phyloP scores from a whole-genome alignment of 1,284 basidiomycete genomes.

The Ceratobasidium sp. region DNA sequence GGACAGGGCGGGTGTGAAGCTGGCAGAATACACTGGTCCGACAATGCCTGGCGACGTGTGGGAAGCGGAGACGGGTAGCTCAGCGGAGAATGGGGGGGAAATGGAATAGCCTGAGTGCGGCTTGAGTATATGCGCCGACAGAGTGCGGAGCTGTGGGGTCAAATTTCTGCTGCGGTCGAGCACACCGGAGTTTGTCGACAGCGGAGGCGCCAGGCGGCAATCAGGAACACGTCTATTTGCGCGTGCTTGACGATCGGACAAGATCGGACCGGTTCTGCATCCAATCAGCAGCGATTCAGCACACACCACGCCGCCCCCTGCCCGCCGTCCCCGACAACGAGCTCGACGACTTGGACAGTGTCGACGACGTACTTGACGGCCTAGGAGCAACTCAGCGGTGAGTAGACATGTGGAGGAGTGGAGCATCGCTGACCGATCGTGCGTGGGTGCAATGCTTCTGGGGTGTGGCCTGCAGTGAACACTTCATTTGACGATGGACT shows the following conservation, averaged over 20 bases:
- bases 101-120: neutral
- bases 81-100: neutral
- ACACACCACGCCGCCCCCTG: slow-evolving; percentile 10
- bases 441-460: slow-evolving; percentile 29
- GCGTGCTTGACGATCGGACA: slow-evolving; percentile 20
- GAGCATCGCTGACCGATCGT: neutral
- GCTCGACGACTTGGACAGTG: slow-evolving; percentile 16
- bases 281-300: slow-evolving; percentile 7
- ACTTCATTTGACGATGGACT: slow-evolving; percentile 38
- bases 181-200: neutral
- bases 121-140: neutral
- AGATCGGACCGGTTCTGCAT: slow-evolving; percentile 21
- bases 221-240: slow-evolving; percentile 13
- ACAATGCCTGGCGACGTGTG: neutral
- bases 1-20: neutral
- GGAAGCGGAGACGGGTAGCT: neutral
- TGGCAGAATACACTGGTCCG: neutral
- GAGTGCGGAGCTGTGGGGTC: neutral
- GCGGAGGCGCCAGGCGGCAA: slow-evolving; percentile 34
- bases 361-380: neutral
- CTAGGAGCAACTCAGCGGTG: neutral
- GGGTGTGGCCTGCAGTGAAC: neutral
- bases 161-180: neutral
- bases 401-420: neutral
- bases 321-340: slow-evolving; percentile 20